Conservation (phyloP, 345 rosid species). For the Euphorbia peplus region DNA sequence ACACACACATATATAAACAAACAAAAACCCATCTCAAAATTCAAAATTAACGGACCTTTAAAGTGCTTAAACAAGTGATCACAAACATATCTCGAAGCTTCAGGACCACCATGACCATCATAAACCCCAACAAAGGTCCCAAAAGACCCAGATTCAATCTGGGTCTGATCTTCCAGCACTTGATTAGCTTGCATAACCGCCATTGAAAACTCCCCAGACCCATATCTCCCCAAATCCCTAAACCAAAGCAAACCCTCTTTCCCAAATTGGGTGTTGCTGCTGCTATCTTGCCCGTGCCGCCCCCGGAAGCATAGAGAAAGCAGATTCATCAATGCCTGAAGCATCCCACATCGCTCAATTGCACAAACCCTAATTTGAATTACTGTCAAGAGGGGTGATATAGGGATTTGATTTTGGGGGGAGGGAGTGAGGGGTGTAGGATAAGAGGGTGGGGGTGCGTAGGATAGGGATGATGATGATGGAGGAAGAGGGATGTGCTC, state of each 20-base stretch:
- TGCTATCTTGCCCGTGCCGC: too few relatives aligned
- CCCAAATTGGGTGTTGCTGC: not conserved
- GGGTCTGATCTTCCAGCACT: conserved; percentile 84
- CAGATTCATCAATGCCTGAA: conserved; percentile 85
- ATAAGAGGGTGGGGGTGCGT: conserved; percentile 12
- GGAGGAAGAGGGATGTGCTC: conserved; percentile 32
- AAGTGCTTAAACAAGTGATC: conserved; percentile 74
- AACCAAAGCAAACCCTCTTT: conserved; percentile 80
- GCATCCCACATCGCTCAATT: conserved; percentile 84
- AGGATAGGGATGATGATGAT: conserved; percentile 24
- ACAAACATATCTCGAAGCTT: conserved; percentile 80
- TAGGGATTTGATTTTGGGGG: conserved; percentile 15
- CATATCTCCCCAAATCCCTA: conserved; percentile 64
- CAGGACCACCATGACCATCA: conserved; percentile 93
- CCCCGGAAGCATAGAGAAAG: conserved; percentile 77
- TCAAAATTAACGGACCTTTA: conserved; percentile 50
- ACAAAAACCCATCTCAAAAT: not conserved
- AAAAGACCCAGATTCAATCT: conserved; percentile 82
- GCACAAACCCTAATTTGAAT: conserved; percentile 17
- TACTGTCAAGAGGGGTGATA: not conserved
- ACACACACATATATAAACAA: not conserved
- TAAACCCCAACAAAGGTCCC: conserved; percentile 93
- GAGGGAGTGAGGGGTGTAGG: conserved; percentile 29
- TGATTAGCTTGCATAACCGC: conserved; percentile 89
- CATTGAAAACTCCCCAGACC: conserved; percentile 80